Percentiles rank a stretch among this genome's conserved stretches.
Evolutionary conservation across 2,329 filamentous ascomycete genomes (phyloP).

Genomic region (Stachybotrys echinatus): DNA sequence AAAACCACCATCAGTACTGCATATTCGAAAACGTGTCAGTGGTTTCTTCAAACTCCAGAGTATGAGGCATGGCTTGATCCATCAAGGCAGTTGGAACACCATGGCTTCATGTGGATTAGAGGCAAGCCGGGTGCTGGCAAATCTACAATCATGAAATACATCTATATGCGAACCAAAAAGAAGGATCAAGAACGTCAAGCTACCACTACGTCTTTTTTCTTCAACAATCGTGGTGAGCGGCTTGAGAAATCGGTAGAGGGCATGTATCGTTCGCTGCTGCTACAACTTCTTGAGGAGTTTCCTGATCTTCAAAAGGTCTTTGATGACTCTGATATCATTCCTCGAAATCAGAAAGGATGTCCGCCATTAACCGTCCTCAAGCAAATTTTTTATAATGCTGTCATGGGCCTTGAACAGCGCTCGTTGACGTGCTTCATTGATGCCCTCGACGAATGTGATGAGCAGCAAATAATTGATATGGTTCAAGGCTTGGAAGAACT

Average conservation of each 20-base stretch:
- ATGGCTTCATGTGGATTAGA: constrained; percentile 1
- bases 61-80: not conserved
- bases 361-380: not conserved
- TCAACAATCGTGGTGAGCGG: not conserved
- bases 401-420: constrained; percentile 3
- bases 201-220: not conserved
- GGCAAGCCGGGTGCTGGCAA: constrained; percentile 1
- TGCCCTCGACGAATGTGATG: not conserved
- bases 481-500: not conserved
- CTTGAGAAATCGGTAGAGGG: not conserved
- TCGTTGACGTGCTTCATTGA: not conserved
- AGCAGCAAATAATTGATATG: not conserved
- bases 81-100: not conserved
- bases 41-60: not conserved
- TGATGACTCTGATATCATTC: not conserved
- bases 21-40: not conserved
- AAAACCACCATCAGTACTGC: not conserved
- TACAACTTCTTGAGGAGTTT: not conserved
- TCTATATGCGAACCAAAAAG: not conserved
- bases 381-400: not conserved
- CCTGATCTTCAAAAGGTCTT: not conserved
- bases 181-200: not conserved
- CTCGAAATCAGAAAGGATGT: not conserved
- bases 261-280: not conserved
- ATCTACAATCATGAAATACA: not conserved